Evolutionary conservation across 1,139 yeast genomes (phyloP).

Genomic region (Kurtzmaniella quercitrusa): DNA sequence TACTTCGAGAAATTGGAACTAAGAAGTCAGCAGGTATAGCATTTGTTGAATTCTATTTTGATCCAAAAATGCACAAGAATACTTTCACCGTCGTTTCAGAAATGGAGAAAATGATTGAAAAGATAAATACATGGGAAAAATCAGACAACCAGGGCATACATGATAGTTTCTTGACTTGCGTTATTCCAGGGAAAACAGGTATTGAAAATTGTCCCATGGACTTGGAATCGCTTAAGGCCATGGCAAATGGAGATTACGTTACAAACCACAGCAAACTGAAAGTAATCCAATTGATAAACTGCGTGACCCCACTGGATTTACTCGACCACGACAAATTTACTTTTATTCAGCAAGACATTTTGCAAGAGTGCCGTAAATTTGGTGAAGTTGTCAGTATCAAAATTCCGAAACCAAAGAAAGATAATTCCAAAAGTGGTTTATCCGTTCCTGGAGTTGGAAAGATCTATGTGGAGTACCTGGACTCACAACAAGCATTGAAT

Average conservation of each 20-base stretch:
- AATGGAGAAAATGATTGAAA: constrained; percentile 14
- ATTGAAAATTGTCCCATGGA: constrained; percentile 36
- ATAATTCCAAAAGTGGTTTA: constrained; percentile 36
- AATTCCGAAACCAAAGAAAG: constrained; percentile 55
- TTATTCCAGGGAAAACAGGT: constrained; percentile 25
- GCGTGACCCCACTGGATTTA: constrained; percentile 62
- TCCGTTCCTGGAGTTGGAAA: constrained; percentile 65
- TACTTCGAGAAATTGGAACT: constrained; percentile 35
- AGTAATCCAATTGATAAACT: constrained; percentile 64
- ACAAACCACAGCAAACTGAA: constrained; percentile 42
- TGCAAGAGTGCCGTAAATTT: constrained; percentile 45
- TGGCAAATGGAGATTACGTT: constrained; percentile 34
- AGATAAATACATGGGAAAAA: constrained; percentile 7
- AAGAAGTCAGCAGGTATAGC: constrained; percentile 36
- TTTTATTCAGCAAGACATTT: constrained; percentile 52
- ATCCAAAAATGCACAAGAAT: constrained; percentile 10
- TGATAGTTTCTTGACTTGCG: constrained; percentile 32
- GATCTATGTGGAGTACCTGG: constrained; percentile 62
- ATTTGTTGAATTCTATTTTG: constrained; percentile 33
- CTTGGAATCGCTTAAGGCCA: constrained; percentile 24
- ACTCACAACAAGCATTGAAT: constrained; percentile 45
- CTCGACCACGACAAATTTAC: constrained; percentile 46
- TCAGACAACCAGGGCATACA: constrained; percentile 14
- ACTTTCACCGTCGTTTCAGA: constrained; percentile 14
- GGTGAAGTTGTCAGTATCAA: constrained; percentile 54